A percentile compares a stretch with the other conserved stretches of the same genome.
phyloP scores from a whole-genome alignment of 257 asterid genomes.

The Osmanthus fragrans region DNA sequence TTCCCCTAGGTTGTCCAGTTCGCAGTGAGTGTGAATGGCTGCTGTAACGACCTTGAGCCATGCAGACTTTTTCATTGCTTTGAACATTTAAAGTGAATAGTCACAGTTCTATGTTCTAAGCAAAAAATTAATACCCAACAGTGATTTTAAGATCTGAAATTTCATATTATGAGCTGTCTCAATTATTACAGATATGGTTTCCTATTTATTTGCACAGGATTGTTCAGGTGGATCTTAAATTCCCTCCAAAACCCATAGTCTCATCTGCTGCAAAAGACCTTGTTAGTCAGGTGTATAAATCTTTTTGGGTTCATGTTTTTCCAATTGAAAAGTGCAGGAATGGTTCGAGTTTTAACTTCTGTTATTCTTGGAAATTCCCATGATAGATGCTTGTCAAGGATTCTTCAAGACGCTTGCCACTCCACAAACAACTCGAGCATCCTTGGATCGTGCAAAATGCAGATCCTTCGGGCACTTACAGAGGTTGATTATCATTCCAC shows the following conservation, averaged over 20 bases:
- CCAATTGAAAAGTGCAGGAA: not conserved
- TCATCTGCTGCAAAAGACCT: conserved; percentile 92
- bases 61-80: too few species aligned
- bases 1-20: too few species aligned
- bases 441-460: conserved; percentile 94
- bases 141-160: too few species aligned
- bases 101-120: too few species aligned
- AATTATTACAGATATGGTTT: not conserved
- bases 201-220: conserved; percentile 51
- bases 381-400: conserved; percentile 90
- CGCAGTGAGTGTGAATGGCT: too few species aligned
- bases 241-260: conserved; percentile 81
- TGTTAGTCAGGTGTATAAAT: conserved; percentile 75
- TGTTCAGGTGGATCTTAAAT: conserved; percentile 86
- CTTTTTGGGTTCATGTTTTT: not conserved
- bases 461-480: conserved; percentile 84
- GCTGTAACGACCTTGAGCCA: too few species aligned
- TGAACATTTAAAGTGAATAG: too few species aligned
- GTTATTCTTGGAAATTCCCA: not conserved
- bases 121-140: too few species aligned
- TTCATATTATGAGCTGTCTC: too few species aligned
- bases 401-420: conserved; percentile 74
- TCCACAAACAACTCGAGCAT: conserved; percentile 89
- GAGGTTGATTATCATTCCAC: conserved; percentile 33
- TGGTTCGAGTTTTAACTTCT: not conserved